A percentile compares a stretch with the other conserved stretches of the same genome.
Evolutionary conservation across 345 rosid genomes (phyloP).

Genomic region (Citrus reticulata): DNA sequence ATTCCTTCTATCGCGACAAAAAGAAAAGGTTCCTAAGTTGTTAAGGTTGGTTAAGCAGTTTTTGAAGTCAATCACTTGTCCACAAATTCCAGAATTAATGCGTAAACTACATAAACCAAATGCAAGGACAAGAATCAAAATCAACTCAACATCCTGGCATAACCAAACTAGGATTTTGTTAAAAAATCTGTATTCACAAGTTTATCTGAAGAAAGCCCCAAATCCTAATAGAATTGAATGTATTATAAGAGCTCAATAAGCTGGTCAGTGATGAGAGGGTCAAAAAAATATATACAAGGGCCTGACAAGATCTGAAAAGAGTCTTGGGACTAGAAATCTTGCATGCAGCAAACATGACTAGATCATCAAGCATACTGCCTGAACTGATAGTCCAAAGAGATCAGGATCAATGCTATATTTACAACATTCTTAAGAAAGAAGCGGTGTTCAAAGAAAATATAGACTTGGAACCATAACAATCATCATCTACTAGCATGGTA

Average conservation of each 20-base stretch:
- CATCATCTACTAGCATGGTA: not conserved
- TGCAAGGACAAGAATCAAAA: not conserved
- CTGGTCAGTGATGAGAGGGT: not conserved
- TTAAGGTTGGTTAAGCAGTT: not conserved
- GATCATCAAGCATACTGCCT: not conserved
- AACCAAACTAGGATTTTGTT: conserved; percentile 1
- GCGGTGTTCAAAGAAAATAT: not conserved
- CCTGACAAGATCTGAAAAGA: not conserved
- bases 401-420: not conserved
- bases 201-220: not conserved
- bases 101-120: not conserved
- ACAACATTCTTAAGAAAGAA: not conserved
- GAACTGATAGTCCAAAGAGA: not conserved
- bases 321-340: not conserved
- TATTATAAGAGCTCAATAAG: not conserved
- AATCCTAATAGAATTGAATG: not conserved
- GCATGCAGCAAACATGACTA: not conserved
- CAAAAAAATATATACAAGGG: not conserved
- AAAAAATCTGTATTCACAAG: not conserved
- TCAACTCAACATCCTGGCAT: not conserved
- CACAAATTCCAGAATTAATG: not conserved
- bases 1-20: not conserved
- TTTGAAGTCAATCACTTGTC: not conserved
- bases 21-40: not conserved
- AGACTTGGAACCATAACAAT: not conserved